These are phyloP conservation scores for Paramicrosporidium saccamoebae DNA, from an alignment of 371 early-diverging fungal genomes.

Conservation along the genomic window DNA sequence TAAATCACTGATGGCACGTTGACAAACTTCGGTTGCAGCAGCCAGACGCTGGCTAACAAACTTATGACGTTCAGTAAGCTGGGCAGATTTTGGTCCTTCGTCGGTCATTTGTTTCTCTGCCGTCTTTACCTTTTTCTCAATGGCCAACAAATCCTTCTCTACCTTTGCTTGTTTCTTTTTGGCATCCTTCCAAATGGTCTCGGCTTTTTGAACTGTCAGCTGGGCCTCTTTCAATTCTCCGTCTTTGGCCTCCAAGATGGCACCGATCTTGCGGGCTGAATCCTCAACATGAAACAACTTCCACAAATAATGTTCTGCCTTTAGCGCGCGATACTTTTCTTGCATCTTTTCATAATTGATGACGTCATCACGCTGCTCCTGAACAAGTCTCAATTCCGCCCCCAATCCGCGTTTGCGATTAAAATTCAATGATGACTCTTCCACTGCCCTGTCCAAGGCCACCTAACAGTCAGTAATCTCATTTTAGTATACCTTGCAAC, in stretches of 20 bases:
- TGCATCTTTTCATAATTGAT: slow-evolving; percentile 33
- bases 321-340: slow-evolving; percentile 14
- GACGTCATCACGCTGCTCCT: slow-evolving; percentile 63
- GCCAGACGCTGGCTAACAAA: no score
- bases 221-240: slow-evolving; percentile 8
- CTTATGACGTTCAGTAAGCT: no score
- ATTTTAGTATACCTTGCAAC: slow-evolving; percentile 41
- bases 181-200: slow-evolving; percentile 15
- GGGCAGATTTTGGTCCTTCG: slow-evolving; percentile 9
- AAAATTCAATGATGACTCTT: slow-evolving; percentile 49
- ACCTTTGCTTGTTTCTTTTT: slow-evolving; percentile 29
- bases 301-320: slow-evolving; percentile 38
- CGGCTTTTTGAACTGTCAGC: slow-evolving; percentile 8
- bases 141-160: slow-evolving; percentile 27
- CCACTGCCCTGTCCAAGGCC: no score
- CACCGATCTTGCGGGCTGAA: slow-evolving; percentile 10
- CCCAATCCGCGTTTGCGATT: slow-evolving; percentile 52
- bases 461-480: slow-evolving; percentile 51
- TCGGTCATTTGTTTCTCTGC: slow-evolving; percentile 18
- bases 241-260: slow-evolving; percentile 10
- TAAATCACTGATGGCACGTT: no score
- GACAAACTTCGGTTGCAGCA: no score
- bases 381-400: slow-evolving; percentile 56
- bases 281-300: slow-evolving; percentile 50
- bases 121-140: slow-evolving; percentile 27